Evolutionary conservation across 2,329 filamentous ascomycete genomes (phyloP).

Genomic region (Aspergillus novoparasiticus): DNA sequence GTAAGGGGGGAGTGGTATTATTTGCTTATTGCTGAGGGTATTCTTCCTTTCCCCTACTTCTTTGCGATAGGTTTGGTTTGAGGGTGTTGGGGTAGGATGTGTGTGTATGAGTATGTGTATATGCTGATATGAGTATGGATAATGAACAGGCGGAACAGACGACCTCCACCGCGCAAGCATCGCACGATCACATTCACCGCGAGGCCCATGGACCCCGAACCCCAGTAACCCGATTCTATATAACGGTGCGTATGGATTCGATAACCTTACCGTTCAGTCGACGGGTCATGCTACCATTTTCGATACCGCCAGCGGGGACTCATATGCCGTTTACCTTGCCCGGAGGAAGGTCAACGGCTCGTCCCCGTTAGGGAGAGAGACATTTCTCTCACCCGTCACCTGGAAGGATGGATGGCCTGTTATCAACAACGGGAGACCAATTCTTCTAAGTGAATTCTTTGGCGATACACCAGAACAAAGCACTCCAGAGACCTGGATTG

Average conservation of each 20-base stretch:
- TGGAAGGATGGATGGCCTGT: slow-evolving; percentile 9
- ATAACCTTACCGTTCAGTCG: slow-evolving; percentile 8
- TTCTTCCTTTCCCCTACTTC: not conserved
- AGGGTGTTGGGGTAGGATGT: not conserved
- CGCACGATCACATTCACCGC: not conserved
- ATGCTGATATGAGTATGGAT: not conserved
- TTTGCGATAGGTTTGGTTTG: not conserved
- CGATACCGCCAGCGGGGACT: not conserved
- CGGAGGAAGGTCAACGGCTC: slow-evolving; percentile 1
- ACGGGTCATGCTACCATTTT: slow-evolving; percentile 9
- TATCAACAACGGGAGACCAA: not conserved
- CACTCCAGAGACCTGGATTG: not conserved
- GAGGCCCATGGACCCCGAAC: not conserved
- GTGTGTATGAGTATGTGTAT: not conserved
- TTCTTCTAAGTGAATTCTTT: not conserved
- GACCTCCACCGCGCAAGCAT: slow-evolving; percentile 5
- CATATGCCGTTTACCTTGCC: slow-evolving; percentile 4
- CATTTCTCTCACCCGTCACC: not conserved
- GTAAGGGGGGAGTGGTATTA: slow-evolving; percentile 2
- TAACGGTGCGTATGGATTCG: slow-evolving; percentile 6
- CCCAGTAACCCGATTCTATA: slow-evolving; percentile 3
- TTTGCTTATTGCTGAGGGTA: slow-evolving; percentile 6
- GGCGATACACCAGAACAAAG: not conserved
- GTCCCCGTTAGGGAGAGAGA: slow-evolving; percentile 5
- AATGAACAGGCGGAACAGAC: not conserved